phyloP scores from a whole-genome alignment of 306 rosid genomes.

The Medicago arabica region DNA sequence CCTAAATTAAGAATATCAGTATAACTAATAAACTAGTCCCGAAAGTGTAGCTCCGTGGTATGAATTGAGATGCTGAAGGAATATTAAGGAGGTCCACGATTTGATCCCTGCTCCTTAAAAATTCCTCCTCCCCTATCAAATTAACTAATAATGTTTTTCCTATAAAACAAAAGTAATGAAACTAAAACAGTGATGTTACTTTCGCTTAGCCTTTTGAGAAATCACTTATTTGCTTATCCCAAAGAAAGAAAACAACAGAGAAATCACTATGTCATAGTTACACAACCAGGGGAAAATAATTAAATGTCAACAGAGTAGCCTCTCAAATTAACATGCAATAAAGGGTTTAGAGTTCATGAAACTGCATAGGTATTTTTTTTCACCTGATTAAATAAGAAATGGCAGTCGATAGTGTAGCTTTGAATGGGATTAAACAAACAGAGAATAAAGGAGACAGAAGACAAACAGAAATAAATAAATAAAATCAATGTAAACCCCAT shows the following conservation, averaged over 20 bases:
- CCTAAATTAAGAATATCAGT: neutral
- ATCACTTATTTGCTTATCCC: neutral
- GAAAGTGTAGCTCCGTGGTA: too few relatives aligned
- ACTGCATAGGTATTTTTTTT: neutral
- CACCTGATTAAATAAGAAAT: neutral
- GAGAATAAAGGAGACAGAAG: neutral
- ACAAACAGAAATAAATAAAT: neutral
- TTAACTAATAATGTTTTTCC: neutral
- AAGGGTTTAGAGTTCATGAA: neutral
- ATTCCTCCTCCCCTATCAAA: neutral
- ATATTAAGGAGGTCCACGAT: neutral
- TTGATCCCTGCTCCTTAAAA: neutral
- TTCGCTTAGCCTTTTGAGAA: neutral
- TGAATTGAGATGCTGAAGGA: neutral
- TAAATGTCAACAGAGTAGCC: neutral
- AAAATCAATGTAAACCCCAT: neutral
- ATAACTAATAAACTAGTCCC: neutral
- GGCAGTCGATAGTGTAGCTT: neutral
- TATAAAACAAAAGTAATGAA: neutral
- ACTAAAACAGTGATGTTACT: constrained; percentile 2
- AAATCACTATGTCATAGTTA: neutral
- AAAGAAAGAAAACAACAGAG: neutral
- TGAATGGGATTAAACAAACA: constrained; percentile 4
- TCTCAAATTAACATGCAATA: constrained; percentile 2
- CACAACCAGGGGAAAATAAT: neutral